Percentiles rank a stretch among this genome's conserved stretches.
Evolutionary conservation across 768 basidiomycete species (phyloP).

Genomic region (Lyophyllum atratum): DNA sequence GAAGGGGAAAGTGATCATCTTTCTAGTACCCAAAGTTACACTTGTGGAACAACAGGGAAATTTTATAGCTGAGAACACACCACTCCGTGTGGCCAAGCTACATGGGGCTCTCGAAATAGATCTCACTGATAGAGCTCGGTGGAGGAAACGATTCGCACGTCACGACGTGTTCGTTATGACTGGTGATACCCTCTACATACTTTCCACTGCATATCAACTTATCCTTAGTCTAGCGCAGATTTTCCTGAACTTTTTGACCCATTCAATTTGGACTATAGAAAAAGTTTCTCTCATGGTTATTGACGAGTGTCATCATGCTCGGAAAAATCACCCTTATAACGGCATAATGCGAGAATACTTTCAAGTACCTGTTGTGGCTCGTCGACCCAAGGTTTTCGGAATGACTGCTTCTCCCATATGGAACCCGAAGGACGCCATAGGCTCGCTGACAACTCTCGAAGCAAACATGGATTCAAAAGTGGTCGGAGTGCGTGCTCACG

Average conservation of each 20-base stretch:
- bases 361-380: conserved; percentile 37
- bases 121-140: conserved; percentile 63
- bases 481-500: conserved; percentile 70
- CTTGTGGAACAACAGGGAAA: conserved; percentile 82
- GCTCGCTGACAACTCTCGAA: conserved; percentile 66
- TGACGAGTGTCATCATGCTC: conserved; percentile 82
- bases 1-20: conserved; percentile 65
- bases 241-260: conserved; percentile 76
- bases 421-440: conserved; percentile 69
- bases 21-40: conserved; percentile 84
- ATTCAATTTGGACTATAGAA: conserved; percentile 78
- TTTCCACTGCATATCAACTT: neutral
- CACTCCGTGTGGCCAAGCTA: conserved; percentile 66
- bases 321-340: conserved; percentile 77
- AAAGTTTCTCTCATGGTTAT: conserved; percentile 73
- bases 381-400: conserved; percentile 85
- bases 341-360: conserved; percentile 73
- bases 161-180: conserved; percentile 88
- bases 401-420: conserved; percentile 92
- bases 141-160: conserved; percentile 62
- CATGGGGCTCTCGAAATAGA: conserved; percentile 74
- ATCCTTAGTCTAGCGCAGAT: conserved; percentile 62
- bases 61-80: conserved; percentile 64
- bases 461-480: conserved; percentile 73
- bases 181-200: conserved; percentile 40